These are phyloP conservation scores for Candida pseudocylindracea DNA, from an alignment of 1,139 yeast genomes.

Conservation along the genomic window DNA sequence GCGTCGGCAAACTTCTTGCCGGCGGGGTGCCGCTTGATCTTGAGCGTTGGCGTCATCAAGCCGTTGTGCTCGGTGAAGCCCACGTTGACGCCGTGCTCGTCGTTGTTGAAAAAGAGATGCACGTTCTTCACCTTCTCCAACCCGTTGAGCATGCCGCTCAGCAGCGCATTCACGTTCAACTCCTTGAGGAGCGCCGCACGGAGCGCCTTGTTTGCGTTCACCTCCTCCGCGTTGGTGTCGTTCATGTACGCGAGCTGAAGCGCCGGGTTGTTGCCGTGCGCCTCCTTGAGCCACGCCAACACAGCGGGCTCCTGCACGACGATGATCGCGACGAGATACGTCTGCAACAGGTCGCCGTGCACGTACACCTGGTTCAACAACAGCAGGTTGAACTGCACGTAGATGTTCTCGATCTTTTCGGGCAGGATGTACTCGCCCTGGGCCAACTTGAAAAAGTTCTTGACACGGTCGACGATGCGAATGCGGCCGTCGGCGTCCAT, in stretches of 20 bases:
- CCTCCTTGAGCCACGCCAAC: too few relatives aligned
- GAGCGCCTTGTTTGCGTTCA: neutral
- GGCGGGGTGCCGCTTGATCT: neutral
- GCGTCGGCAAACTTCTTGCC: neutral
- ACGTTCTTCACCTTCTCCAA: neutral
- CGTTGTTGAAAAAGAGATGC: too few relatives aligned
- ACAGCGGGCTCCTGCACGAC: conserved; percentile 4
- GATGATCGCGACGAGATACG: conserved; percentile 28
- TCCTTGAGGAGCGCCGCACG: neutral
- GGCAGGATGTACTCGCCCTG: conserved; percentile 76
- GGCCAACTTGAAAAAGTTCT: conserved; percentile 60
- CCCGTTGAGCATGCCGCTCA: neutral
- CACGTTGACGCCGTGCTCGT: neutral
- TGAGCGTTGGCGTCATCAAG: neutral
- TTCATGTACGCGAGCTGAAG: conserved; percentile 1
- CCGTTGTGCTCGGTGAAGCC: neutral
- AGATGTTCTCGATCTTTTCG: conserved; percentile 48
- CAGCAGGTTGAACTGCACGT: conserved; percentile 9
- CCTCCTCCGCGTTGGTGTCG: neutral
- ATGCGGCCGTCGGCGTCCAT: conserved; percentile 21
- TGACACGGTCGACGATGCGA: conserved; percentile 48
- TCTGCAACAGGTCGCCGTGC: conserved; percentile 24
- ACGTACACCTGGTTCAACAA: conserved; percentile 5
- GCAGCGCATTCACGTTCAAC: neutral
- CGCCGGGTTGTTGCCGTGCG: too few relatives aligned